Evolutionary conservation across 108 stramenopile genomes (phyloP).

Genomic region (Nannochloropsis salina): DNA sequence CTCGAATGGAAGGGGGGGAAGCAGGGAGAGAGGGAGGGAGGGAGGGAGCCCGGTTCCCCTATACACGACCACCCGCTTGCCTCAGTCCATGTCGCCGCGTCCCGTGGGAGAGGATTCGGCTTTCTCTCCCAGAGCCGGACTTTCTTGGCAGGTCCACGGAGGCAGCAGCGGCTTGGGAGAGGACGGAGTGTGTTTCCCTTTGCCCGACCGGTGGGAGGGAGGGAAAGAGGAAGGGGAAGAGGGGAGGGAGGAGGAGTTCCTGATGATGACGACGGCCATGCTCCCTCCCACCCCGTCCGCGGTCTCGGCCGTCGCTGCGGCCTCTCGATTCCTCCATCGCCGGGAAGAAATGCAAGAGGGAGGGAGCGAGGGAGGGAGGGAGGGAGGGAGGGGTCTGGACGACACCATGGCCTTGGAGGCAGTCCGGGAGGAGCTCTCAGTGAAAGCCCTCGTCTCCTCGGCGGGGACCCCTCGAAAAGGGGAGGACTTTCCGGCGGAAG

Average conservation of each 20-base stretch:
- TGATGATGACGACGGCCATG: neutral
- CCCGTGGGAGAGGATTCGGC: neutral
- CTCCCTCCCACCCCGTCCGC: too few species aligned
- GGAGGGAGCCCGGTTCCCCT: neutral
- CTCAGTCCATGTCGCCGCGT: constrained; percentile 5
- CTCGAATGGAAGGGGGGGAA: neutral
- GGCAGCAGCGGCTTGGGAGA: neutral
- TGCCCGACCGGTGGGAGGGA: neutral
- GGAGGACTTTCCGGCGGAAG: neutral
- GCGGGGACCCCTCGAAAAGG: neutral
- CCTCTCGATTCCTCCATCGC: too few species aligned
- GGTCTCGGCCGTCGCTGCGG: too few species aligned
- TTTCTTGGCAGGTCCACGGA: neutral
- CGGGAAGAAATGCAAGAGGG: too few species aligned
- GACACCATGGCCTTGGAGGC: constrained; percentile 12
- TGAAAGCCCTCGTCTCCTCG: neutral
- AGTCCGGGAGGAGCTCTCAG: neutral
- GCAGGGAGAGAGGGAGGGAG: neutral
- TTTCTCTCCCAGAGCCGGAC: neutral
- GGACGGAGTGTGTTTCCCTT: too few species aligned
- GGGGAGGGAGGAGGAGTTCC: neutral
- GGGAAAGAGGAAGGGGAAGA: neutral
- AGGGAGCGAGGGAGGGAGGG: too few species aligned
- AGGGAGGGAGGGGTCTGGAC: too few species aligned
- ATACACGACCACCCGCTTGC: neutral